Evolutionary conservation across 2,329 filamentous ascomycete species (phyloP), one percentile per base, ranked within the genome.

Genomic region (Fusarium sp.): DNA sequence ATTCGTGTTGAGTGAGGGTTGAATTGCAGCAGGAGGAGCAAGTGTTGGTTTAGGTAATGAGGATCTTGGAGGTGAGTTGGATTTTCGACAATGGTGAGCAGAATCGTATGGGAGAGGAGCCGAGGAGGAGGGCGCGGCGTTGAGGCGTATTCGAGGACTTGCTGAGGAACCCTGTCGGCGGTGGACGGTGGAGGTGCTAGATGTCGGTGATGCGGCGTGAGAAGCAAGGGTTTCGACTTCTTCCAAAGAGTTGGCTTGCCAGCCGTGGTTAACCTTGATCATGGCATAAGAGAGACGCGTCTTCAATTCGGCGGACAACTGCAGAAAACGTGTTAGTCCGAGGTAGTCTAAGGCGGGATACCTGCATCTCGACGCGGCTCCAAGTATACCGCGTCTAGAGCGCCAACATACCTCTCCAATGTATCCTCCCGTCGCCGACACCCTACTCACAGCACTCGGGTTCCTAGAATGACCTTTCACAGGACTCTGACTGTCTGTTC

Each of bases 251-350:
- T 93, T 91, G 59, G 92, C 89, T 83, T 97, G 93, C 93, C 95
- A 97, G 68, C 94, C 95, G 80, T 97, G 92, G 81, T 95, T 94
- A 45, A 98, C 93, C 83, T 98, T 98, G 80, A 97, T 89, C 89
- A 97, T 97, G 74, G 96, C 96, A 82, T 98, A 98, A 8, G 95
- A 94, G 31, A 98, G 88, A 78, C 95, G 93, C 60, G 95, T 92
- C 80, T 92, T 93, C 62, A 98, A 88, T 80, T 96, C 93, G 64
- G 92, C 90, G 45, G 94, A 95, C 64, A 94, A 85, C 93, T 95
- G 81, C 8, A 64, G 45, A 37, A 56, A 37, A 50, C 22, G 71
- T 75, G 68, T 77, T 71, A 76, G 72, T 73, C 68, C 41, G 35
- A 39, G 29, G 27, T 50, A 27, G 10, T 22, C 14, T 6, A 14